Evolutionary conservation across 495 filamentous ascomycete genomes (phyloP), one percentile per base, ranked within the genome.

Genomic region (Pyrenula aspistea): DNA sequence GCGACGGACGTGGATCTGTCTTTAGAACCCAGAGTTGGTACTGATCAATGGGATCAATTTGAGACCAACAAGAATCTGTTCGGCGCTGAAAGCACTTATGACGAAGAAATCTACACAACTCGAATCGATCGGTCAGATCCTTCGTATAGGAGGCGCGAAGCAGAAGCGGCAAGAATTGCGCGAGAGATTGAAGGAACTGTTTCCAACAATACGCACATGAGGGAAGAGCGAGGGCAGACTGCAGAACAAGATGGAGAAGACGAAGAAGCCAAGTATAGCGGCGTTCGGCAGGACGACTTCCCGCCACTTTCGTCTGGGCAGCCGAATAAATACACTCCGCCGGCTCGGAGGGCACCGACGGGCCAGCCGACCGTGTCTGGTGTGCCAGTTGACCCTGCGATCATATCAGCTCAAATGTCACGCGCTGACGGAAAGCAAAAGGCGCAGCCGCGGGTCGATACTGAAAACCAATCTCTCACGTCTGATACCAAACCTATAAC

Each of bases 101-200:
- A 96, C 61, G 94, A 97, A 68, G 89, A 85, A 62, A 82, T 92
- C 51, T 99, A 99, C 66, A 99, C 94, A 10, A 97, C 92, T 20
- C 73, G 78, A 10, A 89, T 99, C 60, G 83, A 99, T 65, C 86
- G 83, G 59, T 84, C 71, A 25, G 82, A 92, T 66, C 91, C 93
- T 1, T 70, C 81, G 23, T 96, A 93, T 69, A 83, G 82, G 58
- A 81, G 87, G 64, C 82, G 84, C 57, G 72, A 86, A 56, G 89
- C 85, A 0, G 80, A 80, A 8, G 93, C 93, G 3, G 88, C 89
- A 51, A 82, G 77, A 52, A 89, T 93, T 62, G 93, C 92, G 21
- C 83, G 86, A 57, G 92, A 97, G 65, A 97, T 99, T 60, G 90
- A 96, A 67, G 73, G 74, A 47, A 84, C 76, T 55, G 73, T 81